These are phyloP conservation scores for Rhodotorula sp. DNA, from an alignment of 1,284 basidiomycete species.

Conservation along the genomic window DNA sequence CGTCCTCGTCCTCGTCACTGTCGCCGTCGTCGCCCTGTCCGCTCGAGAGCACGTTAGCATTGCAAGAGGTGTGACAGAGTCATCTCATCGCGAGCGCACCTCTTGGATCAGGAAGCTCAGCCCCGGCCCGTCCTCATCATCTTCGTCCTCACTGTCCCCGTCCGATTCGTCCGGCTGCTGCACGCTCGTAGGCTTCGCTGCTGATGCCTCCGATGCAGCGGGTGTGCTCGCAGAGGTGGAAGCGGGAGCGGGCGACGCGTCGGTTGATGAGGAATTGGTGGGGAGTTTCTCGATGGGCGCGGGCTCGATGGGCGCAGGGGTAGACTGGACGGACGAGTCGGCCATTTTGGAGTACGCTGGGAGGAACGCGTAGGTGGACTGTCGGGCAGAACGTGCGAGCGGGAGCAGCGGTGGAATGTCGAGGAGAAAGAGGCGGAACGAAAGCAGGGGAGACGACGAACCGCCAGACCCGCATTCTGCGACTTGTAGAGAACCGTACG, in stretches of 20 bases:
- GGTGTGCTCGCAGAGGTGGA: conserved; percentile 9
- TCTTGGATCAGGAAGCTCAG: conserved; percentile 34
- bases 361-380: too few relatives aligned
- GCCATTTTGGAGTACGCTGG: not conserved
- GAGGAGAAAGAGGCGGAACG: not conserved
- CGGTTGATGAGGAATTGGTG: not conserved
- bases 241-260: conserved; percentile 1
- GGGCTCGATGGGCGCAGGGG: conserved; percentile 7
- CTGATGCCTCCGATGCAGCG: not conserved
- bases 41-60: not conserved
- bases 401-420: not conserved
- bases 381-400: not conserved
- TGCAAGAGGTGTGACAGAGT: not conserved
- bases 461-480: too few relatives aligned
- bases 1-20: conserved; percentile 34
- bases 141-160: conserved; percentile 17
- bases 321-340: conserved; percentile 3
- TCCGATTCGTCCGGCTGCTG: conserved; percentile 13
- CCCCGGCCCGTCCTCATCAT: conserved; percentile 31
- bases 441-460: too few relatives aligned
- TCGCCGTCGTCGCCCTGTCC: conserved; percentile 18
- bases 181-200: conserved; percentile 1
- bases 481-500: too few relatives aligned
- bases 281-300: conserved; percentile 1
- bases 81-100: not conserved